Evolutionary conservation across 2,329 filamentous ascomycete genomes (phyloP).

Genomic region (Periconia digitata): DNA sequence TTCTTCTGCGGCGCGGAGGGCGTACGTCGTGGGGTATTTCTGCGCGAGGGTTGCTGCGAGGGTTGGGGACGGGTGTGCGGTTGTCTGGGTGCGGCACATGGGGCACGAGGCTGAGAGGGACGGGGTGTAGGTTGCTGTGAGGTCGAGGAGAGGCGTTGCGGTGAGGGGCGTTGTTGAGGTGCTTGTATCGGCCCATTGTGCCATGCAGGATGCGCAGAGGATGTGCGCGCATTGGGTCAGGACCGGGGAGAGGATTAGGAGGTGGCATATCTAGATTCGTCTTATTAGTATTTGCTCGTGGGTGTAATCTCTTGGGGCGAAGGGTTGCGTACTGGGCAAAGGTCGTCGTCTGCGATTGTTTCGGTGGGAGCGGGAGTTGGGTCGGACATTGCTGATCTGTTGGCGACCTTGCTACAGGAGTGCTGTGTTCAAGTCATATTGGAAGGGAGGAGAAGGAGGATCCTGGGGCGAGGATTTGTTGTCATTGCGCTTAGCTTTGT

Average conservation of each 20-base stretch:
- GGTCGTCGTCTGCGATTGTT: slow-evolving; percentile 43
- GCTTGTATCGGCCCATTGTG: slow-evolving; percentile 49
- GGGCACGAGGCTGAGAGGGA: slow-evolving; percentile 47
- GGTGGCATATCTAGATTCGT: slow-evolving; percentile 42
- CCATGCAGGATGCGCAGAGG: slow-evolving; percentile 50
- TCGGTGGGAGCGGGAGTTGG: slow-evolving; percentile 5
- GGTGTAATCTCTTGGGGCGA: neutral
- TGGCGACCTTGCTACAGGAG: neutral
- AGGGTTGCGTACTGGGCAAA: slow-evolving; percentile 39
- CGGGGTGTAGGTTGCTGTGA: slow-evolving; percentile 37
- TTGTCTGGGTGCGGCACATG: slow-evolving; percentile 49
- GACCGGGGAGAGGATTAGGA: slow-evolving; percentile 48
- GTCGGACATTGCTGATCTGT: neutral
- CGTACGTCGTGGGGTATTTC: slow-evolving; percentile 42
- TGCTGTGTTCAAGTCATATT: neutral
- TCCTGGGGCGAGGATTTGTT: neutral
- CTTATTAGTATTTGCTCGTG: neutral
- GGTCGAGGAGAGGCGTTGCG: slow-evolving; percentile 44
- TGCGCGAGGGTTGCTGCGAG: slow-evolving; percentile 29
- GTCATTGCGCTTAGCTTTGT: neutral
- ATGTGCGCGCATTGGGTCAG: slow-evolving; percentile 47
- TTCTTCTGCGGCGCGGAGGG: slow-evolving; percentile 40
- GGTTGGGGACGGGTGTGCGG: slow-evolving; percentile 30
- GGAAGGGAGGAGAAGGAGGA: neutral
- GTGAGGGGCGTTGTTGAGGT: slow-evolving; percentile 38